phyloP scores from a whole-genome alignment of 2,329 filamentous ascomycete genomes.

The Cladosporium phlei region DNA sequence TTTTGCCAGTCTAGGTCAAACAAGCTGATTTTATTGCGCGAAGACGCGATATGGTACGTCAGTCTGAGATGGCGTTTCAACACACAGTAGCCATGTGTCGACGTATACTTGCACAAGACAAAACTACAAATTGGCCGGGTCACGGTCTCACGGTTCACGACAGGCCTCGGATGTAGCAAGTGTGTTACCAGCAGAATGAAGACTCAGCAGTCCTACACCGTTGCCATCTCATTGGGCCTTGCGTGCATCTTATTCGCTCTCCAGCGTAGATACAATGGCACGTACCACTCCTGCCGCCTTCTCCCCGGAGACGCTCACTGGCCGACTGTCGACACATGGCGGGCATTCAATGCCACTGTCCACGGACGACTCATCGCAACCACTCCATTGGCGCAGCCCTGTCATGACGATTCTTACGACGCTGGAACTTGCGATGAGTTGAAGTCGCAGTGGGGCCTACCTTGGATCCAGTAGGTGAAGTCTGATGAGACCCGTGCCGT shows the following conservation, averaged over 20 bases:
- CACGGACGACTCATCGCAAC: conserved; percentile 49
- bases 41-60: not conserved
- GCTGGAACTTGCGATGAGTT: not conserved
- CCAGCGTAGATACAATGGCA: not conserved
- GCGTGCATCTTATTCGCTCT: not conserved
- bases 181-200: not conserved
- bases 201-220: not conserved
- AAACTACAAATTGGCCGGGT: not conserved
- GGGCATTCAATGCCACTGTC: conserved; percentile 49
- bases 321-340: conserved; percentile 47
- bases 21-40: not conserved
- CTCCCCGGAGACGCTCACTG: conserved; percentile 51
- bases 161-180: not conserved
- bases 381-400: conserved; percentile 49
- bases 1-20: not conserved
- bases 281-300: conserved; percentile 37
- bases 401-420: conserved; percentile 38
- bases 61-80: too few species aligned
- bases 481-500: not conserved
- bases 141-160: not conserved
- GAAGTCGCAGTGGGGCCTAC: not conserved
- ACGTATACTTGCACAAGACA: not conserved
- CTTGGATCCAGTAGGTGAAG: not conserved
- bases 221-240: not conserved
- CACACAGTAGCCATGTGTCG: not conserved